Conservation (phyloP, 192 early-diverging fungal genomes). For the Backusella parvicylindrica region DNA sequence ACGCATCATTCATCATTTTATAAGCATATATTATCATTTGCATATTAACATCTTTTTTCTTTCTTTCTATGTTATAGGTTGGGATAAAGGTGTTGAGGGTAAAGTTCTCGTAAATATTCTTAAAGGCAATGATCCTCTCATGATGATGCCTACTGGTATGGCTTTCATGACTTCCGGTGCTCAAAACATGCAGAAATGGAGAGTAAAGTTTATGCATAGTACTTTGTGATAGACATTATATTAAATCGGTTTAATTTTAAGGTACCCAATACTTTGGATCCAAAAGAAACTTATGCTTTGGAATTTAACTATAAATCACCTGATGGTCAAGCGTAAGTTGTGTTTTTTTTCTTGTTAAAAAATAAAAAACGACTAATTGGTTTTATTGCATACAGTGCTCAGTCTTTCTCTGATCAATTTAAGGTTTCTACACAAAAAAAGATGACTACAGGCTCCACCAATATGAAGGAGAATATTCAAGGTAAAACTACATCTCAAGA, state of each 20-base stretch:
- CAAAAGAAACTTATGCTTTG: not conserved
- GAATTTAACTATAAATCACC: not conserved
- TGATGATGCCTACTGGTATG: not conserved
- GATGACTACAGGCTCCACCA: no score
- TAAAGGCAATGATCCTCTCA: not conserved
- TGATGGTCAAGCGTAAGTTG: not conserved
- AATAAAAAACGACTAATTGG: not conserved
- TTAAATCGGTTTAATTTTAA: not conserved
- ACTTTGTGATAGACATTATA: not conserved
- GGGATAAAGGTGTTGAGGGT: not conserved
- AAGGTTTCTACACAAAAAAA: not conserved
- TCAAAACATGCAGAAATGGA: not conserved
- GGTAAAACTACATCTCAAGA: not conserved
- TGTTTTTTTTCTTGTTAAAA: not conserved
- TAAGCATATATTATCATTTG: not conserved
- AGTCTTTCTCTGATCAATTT: not conserved
- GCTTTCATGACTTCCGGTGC: not conserved
- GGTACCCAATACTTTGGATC: not conserved
- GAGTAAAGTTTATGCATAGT: not conserved
- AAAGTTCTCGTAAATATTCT: not conserved
- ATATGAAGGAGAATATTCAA: not conserved
- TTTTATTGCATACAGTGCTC: not conserved
- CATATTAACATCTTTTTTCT: not conserved
- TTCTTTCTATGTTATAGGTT: not conserved
- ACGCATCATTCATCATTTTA: not conserved